Base-by-base conservation (phyloP, 768 basidiomycete genomes). In the Pleurotus citrinopileatus region DNA sequence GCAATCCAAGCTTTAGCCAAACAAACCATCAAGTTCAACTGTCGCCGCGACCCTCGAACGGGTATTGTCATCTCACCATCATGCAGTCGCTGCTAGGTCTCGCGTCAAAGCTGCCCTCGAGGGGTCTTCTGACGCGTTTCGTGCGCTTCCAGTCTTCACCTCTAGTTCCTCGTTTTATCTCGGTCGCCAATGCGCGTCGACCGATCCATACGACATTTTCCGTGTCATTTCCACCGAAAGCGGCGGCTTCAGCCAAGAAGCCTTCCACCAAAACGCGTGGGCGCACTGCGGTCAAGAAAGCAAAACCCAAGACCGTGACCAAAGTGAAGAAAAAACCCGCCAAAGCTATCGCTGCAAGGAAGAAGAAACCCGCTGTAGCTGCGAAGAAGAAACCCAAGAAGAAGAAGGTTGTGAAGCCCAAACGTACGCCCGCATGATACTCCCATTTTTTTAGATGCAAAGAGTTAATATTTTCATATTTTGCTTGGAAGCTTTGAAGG, bases 241-340 rank as follows among this genome's bases (percentile, higher is more conserved):
- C 53, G 36, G 55, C 54, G 29, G 29, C 57, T 19, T n/a, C 34
- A 20, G 29, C 57, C 19, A 54, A 23, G 46, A 48, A 42, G 20
- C 5, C 48, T 32, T 36, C 48, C 32, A 10, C n/a, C n/a, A 19
- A 15, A 4, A 42, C 17, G n/a, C 26, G 25, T 37, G 37, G 37
- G 38, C 34, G 34, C 32, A 52, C 51, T 43, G 28, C 44, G 50
- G 19, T 56, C 6, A 54, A 56, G 46, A 48, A 48, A 51, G 45
- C 54, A 19, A 42, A 40, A 15, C 19, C 52, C 29, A 55, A 36
- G 28, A 25, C 53, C 19, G 26, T 42, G 7, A 23, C 45, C 4
- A 22, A 42, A n/a, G 56, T 52, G 46, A 59, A 51, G 26, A 56
- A 59, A 36, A 57, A 55, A 20, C 28, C 42, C 15, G 32, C 48